These are phyloP conservation scores for Eleusine coracana DNA, from an alignment of 176 grass and related monocot genomes.

Conservation along the genomic window DNA sequence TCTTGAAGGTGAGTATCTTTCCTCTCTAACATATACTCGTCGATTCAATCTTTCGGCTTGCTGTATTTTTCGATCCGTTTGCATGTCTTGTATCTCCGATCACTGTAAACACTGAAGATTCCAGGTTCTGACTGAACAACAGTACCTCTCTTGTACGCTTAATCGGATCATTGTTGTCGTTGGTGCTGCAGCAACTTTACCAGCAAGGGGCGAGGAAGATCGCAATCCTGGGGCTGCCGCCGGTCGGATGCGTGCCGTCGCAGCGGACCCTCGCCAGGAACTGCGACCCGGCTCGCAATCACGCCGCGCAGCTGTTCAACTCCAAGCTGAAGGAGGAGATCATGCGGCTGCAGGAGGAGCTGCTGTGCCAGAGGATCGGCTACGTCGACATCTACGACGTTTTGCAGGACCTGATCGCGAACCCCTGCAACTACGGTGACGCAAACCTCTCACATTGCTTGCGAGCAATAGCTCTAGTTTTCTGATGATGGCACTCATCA, in stretches of 20 bases:
- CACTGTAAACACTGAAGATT: neutral
- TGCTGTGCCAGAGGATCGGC: slow-evolving; percentile 29
- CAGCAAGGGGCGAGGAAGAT: slow-evolving; percentile 43
- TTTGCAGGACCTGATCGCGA: slow-evolving; percentile 40
- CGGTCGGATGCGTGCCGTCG: slow-evolving; percentile 47
- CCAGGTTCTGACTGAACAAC: neutral
- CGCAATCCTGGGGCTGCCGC: slow-evolving; percentile 50
- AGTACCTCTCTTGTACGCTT: neutral
- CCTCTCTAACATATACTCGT: neutral
- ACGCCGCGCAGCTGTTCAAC: slow-evolving; percentile 47
- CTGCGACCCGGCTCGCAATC: slow-evolving; percentile 40
- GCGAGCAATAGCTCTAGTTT: no score
- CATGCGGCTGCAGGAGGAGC: neutral
- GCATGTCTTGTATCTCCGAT: neutral
- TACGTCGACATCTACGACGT: slow-evolving; percentile 57
- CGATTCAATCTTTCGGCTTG: neutral
- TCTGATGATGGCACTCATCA: no score
- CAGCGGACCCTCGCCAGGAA: slow-evolving; percentile 33
- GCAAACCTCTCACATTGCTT: neutral
- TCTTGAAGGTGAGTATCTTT: slow-evolving; percentile 31
- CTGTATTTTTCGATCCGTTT: neutral
- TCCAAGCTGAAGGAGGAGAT: slow-evolving; percentile 31
- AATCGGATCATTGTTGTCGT: no score
- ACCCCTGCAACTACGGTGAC: slow-evolving; percentile 46
- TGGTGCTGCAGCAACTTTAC: slow-evolving; percentile 37